phyloP scores from a whole-genome alignment of 2,329 filamentous ascomycete species.

The Acrocalymma vagum region DNA sequence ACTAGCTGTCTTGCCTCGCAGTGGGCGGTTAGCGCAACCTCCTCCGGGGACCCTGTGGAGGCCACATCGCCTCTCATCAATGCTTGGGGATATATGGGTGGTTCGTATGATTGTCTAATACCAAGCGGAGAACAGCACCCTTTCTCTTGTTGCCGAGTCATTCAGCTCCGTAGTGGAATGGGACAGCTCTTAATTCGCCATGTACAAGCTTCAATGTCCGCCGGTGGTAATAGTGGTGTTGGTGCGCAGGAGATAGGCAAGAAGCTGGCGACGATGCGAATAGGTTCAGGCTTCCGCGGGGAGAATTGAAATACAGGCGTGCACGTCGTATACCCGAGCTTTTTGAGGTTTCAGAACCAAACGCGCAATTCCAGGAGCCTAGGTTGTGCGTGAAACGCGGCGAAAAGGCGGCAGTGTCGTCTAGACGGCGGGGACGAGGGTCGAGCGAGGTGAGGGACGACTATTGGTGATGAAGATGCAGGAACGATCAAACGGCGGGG shows the following conservation, averaged over 20 bases:
- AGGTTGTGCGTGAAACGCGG: too few species aligned
- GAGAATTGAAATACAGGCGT: too few species aligned
- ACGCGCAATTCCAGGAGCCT: too few species aligned
- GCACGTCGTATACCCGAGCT: too few species aligned
- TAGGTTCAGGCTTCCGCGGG: neutral
- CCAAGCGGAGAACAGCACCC: conserved; percentile 41
- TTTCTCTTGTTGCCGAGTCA: conserved; percentile 46
- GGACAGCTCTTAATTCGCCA: conserved; percentile 27
- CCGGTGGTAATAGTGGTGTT: conserved; percentile 8
- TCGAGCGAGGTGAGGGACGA: too few species aligned
- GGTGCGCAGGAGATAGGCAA: conserved; percentile 12
- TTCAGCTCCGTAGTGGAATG: conserved; percentile 32
- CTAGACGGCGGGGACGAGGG: too few species aligned
- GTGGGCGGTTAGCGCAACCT: conserved; percentile 56
- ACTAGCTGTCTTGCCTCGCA: conserved; percentile 71
- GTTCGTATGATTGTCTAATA: conserved; percentile 42
- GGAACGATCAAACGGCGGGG: too few species aligned
- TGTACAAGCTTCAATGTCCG: conserved; percentile 21
- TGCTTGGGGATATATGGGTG: conserved; percentile 34
- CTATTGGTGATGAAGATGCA: too few species aligned
- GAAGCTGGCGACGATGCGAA: conserved; percentile 4
- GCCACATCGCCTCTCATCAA: conserved; percentile 54
- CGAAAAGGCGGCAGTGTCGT: too few species aligned
- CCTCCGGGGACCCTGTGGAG: conserved; percentile 40
- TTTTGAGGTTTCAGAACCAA: too few species aligned